Evolutionary conservation across 139 green algal species (phyloP).

Genomic region (Deuterostichococcus epilithicus): DNA sequence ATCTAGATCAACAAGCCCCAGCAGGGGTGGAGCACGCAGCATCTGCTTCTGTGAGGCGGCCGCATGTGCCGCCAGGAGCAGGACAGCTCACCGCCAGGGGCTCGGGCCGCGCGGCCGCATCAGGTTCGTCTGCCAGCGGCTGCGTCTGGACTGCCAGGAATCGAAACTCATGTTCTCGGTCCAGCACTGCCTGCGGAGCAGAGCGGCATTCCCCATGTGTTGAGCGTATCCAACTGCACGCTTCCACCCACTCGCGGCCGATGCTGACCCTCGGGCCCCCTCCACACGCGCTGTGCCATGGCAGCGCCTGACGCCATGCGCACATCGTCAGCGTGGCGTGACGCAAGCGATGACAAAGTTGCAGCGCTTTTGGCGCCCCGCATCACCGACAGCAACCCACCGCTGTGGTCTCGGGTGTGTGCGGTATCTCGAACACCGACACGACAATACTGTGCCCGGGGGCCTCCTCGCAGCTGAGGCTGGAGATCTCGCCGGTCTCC

Average conservation of each 20-base stretch:
- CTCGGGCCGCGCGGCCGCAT: neutral
- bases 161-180: constrained; percentile 87
- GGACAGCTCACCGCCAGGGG: constrained; percentile 33
- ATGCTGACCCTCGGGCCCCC: neutral
- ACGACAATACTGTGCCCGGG: constrained; percentile 50
- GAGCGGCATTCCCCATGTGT: too few species aligned
- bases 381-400: neutral
- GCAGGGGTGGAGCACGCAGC: too few species aligned
- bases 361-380: neutral
- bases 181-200: constrained; percentile 59
- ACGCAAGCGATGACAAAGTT: neutral
- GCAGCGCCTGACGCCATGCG: too few species aligned
- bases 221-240: too few species aligned
- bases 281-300: too few species aligned
- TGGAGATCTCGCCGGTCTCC: constrained; percentile 70
- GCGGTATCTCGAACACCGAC: constrained; percentile 68
- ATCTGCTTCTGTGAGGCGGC: too few species aligned
- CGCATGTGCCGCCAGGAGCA: too few species aligned
- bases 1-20: neutral
- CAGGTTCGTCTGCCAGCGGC: constrained; percentile 21
- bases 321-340: too few species aligned
- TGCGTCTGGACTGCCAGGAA: constrained; percentile 66
- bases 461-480: constrained; percentile 58
- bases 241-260: neutral
- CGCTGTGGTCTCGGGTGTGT: constrained; percentile 9